Base-by-base conservation (phyloP, 176 grass and related monocot species). In the Aegilops sharonensis region DNA sequence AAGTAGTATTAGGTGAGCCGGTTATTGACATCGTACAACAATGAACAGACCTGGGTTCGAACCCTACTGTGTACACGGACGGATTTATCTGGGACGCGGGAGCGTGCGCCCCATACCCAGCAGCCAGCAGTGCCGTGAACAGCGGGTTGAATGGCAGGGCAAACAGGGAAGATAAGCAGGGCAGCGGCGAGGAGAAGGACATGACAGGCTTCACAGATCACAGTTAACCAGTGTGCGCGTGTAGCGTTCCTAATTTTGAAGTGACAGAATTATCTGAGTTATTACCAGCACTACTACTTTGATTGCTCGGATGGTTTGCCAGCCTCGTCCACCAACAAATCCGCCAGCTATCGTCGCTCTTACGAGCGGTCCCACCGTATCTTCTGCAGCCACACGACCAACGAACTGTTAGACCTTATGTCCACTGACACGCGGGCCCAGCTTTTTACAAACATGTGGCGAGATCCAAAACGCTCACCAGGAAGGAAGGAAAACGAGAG, bases 351-450 rank as follows among this genome's bases (percentile, higher is more conserved):
- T 42, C 3, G 25, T 32, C 18, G 12, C 73, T 25, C 74, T 20
- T 81, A 77, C 47, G 10, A 0, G 20, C 31, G 69, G 84, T 4
- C 88, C 80, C 84, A 90, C 84, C 80, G 78, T 75, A 87, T 90
- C 77, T 84, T 18, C 40, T 13, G 12, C 73, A n/a, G 7, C n/a
- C 30, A 23, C 17, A 32, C 30, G 8, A 40, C n/a, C 42, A 66
- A 32, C 36, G 25, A 78, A 35, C 72, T 18, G 34, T 18, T 50
- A 14, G 34, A 32, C 61, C 31, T 2, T 37, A 2, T 1, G 3
- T 0, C 24, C 12, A 18, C 86, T 82, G 78, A 78, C 72, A 12
- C 8, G 63, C n/a, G 84, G 84, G 78, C 30, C 88, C 20, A 8
- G 3, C 11, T 21, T 18, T 8, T 18, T 8, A 40, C 68, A 14